These are phyloP conservation scores for Kwoniella newhampshirensis DNA, from an alignment of 768 basidiomycete genomes.

Conservation along the genomic window DNA sequence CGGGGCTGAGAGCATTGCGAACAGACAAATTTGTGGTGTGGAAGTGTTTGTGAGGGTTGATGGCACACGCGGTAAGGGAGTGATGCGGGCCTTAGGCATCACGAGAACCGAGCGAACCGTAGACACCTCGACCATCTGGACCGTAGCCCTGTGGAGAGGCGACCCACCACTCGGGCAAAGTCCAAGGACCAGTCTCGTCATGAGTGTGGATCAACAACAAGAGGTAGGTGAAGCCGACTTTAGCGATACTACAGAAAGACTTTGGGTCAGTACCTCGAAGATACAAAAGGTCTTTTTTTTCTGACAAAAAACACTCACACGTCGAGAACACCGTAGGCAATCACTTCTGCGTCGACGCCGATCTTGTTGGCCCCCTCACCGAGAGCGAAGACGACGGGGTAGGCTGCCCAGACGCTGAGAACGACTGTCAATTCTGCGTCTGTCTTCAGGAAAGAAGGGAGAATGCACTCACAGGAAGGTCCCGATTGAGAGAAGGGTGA, in stretches of 20 bases:
- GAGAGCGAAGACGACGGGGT: conserved; percentile 51
- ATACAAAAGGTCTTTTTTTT: neutral
- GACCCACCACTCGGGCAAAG: conserved; percentile 43
- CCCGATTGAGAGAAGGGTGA: conserved; percentile 36
- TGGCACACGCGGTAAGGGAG: too few species aligned
- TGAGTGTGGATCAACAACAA: conserved; percentile 43
- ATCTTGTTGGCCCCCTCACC: conserved; percentile 48
- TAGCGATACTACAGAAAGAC: conserved; percentile 21
- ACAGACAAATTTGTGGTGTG: too few species aligned
- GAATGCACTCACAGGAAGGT: conserved; percentile 33
- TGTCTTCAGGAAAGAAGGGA: conserved; percentile 1
- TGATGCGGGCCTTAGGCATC: conserved; percentile 22
- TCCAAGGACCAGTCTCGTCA: conserved; percentile 37
- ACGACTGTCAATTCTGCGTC: too few species aligned
- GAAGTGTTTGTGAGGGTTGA: too few species aligned
- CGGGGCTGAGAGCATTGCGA: too few species aligned
- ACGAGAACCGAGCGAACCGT: conserved; percentile 34
- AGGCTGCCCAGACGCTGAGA: conserved; percentile 49
- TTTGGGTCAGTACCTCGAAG: conserved; percentile 1
- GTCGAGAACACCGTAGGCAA: conserved; percentile 51
- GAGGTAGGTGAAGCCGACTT: conserved; percentile 44
- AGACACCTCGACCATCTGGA: conserved; percentile 34
- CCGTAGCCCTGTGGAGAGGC: conserved; percentile 27
- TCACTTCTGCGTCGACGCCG: conserved; percentile 49
- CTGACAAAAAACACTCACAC: conserved; percentile 31